Evolutionary conservation across 2,329 filamentous ascomycete species (phyloP), one percentile per base, ranked within the genome.

Genomic region (Dothidotthia symphoricarpi): DNA sequence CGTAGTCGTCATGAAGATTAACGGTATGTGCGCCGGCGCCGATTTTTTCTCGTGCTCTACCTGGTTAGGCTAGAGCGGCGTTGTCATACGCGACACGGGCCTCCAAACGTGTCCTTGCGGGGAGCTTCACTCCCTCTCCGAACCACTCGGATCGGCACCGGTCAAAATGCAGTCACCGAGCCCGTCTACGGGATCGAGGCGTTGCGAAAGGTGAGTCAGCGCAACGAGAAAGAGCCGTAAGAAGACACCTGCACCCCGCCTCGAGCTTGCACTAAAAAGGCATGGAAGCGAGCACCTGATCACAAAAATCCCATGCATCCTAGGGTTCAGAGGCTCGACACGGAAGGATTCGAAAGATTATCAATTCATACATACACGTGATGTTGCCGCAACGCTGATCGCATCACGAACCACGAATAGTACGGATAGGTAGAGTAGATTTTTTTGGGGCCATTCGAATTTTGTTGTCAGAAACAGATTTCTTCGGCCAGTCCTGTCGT

Each of bases 191-290:
- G 25, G 7, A 26, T 31, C 28, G 30, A 31, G 17, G 10, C 12
- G n/a, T 39, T 16, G 19, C 19, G 54, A 44, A 55, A 51, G 54
- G 27, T 57, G 52, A 56, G 41, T 43, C 37, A 31, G 43, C 38
- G 33, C 37, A 38, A 47, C 57, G 54, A 63, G 43, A 61, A 62
- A 50, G 43, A 47, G 28, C 16, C 16, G 28, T 32, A 31, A 24
- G 29, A 39, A 9, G 19, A 9, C 45, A 44, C 41, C 47, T 53
- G 55, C 54, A 59, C 54, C 55, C 55, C 57, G 50, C 52, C 45
- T 41, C 41, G 34, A 39, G 41, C 53, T 45, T 46, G 42, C 34
- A 39, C 44, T 31, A 35, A 47, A 45, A 35, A 32, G 51, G 47
- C 26, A 42, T 47, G 28, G 40, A 36, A 39, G 22, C 34, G 35